Base-by-base conservation (phyloP, 2,329 filamentous ascomycete genomes). In the Aspergillus sp. region DNA sequence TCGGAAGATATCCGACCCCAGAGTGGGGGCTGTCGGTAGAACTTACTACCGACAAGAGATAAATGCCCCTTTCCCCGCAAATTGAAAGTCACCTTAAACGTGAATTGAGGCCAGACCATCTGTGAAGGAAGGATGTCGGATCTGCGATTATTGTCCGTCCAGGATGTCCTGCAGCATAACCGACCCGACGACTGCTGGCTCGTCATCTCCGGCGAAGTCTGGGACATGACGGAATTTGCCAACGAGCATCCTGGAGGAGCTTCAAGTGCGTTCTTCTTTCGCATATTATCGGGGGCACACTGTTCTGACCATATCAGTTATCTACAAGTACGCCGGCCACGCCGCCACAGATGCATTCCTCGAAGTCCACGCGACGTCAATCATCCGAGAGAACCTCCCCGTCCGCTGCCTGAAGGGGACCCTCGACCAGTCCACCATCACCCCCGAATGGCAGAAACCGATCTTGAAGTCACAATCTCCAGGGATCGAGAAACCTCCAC, bases 131-230 rank as follows among this genome's bases (percentile, higher is more conserved):
- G 9, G 3, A 41, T 41, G 34, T 2, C 34, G 3, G 11, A 41
- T 13, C 11, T 15, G 11, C 9, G 34, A 15, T 41, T 41, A 13
- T 3, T 23, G 22, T 48, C 22, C 22, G 46, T 48, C 46, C 11
- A 56, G 4, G 64, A 66, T 80, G 77, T 66, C 74, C 64, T 46
- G 58, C 71, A 57, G 23, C 63, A 66, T 57, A 57, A 50, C 17
- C 34, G 15, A 8, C 38, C 51, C 13, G 62, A 77, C 60, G 70
- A 85, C 61, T 79, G 81, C 68, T 90, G 87, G 87, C 82, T 89
- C 57, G 85, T 88, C n/a, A 81, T 90, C 53, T 83, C 89, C 71
- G 82, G 82, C 59, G 81, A 82, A 66, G 85, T 89, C 41, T 89
- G 86, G 73, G 85, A 89, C 72, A 74, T 90, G 53, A 86, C 84